phyloP scores from a whole-genome alignment of 306 rosid species.

The Corylus avellana region DNA sequence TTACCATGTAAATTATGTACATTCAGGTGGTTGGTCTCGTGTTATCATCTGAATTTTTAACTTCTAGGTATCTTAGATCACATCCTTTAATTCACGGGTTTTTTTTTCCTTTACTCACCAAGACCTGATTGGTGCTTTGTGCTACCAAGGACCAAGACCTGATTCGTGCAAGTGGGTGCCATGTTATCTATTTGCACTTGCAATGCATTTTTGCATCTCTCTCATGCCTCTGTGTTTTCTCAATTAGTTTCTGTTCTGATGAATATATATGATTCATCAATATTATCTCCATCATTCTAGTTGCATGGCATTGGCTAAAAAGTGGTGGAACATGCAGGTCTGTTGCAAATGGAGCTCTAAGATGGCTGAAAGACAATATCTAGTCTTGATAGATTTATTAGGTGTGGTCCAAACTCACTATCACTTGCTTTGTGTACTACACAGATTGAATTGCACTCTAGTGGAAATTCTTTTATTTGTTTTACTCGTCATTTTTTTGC shows the following conservation, averaged over 20 bases:
- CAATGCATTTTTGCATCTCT: neutral
- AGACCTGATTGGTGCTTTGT: neutral
- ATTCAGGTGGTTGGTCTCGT: neutral
- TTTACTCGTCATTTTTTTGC: conserved; percentile 44
- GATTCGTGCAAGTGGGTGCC: neutral
- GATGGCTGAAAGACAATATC: conserved; percentile 92
- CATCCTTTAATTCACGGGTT: neutral
- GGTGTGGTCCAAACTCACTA: conserved; percentile 20
- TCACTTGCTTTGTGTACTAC: neutral
- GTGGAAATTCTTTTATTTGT: conserved; percentile 54
- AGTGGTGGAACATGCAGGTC: conserved; percentile 51
- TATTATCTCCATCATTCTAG: conserved; percentile 7
- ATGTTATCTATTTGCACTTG: neutral
- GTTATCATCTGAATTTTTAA: neutral
- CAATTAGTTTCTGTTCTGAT: neutral
- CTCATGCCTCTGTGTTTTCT: conserved; percentile 1
- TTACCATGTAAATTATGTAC: neutral
- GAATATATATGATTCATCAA: neutral
- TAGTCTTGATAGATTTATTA: conserved; percentile 34
- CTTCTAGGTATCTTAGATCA: neutral
- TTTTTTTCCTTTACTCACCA: neutral
- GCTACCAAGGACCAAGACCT: neutral
- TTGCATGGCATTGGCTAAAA: conserved; percentile 17
- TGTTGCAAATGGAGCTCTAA: conserved; percentile 77
- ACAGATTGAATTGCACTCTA: conserved; percentile 32